A percentile compares a stretch with the other conserved stretches of the same genome.
phyloP scores from a whole-genome alignment of 129 eudicot species.

The Tagetes erecta region DNA sequence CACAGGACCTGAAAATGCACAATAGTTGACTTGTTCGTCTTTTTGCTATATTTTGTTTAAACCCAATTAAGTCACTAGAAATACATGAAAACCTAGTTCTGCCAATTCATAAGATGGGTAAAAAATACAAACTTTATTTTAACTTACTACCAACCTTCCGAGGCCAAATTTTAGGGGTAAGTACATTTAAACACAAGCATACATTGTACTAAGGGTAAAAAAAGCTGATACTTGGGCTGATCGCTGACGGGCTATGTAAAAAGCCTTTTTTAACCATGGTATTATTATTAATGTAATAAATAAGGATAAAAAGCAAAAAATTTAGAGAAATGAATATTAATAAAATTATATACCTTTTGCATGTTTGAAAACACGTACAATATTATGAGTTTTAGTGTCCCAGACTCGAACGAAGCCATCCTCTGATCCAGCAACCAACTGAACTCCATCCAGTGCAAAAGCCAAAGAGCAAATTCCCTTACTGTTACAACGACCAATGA shows the following conservation, averaged over 20 bases:
- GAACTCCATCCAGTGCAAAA: slow-evolving; percentile 70
- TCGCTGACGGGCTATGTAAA: neutral
- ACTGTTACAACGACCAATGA: slow-evolving; percentile 48
- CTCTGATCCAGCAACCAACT: slow-evolving; percentile 83
- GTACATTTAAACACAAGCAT: neutral
- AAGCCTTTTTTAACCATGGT: neutral
- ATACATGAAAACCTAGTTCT: neutral
- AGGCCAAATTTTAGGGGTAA: neutral
- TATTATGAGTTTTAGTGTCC: slow-evolving; percentile 76
- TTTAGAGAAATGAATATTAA: no score
- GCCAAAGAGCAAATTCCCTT: slow-evolving; percentile 79
- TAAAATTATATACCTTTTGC: slow-evolving; percentile 53
- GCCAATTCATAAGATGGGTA: neutral
- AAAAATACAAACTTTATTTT: neutral
- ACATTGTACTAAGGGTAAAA: neutral
- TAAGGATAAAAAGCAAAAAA: no score
- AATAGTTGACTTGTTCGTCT: no score
- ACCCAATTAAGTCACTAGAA: neutral
- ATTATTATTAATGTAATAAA: neutral
- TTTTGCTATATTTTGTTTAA: no score
- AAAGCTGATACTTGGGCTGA: neutral
- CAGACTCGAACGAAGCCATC: slow-evolving; percentile 93
- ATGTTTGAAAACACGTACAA: slow-evolving; percentile 72
- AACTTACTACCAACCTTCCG: no score
- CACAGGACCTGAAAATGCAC: slow-evolving; percentile 60